phyloP scores from a whole-genome alignment of 345 rosid species.

The Firmiana major region DNA sequence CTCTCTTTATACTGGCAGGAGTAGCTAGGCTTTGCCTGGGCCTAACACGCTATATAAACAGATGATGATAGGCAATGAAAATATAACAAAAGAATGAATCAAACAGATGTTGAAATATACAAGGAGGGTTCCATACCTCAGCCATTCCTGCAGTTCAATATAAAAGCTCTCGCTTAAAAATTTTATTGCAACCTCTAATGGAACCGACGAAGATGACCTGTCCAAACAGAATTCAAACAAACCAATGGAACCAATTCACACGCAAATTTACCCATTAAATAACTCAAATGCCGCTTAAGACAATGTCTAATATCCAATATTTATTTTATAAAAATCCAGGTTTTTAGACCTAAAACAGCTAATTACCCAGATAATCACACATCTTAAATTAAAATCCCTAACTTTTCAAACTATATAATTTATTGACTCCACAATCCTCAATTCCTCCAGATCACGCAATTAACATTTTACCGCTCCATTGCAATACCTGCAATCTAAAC shows the following conservation, averaged over 20 bases:
- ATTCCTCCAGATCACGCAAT: not conserved
- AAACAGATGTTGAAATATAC: not conserved
- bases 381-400: not conserved
- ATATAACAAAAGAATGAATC: not conserved
- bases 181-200: not conserved
- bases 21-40: no score
- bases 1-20: no score
- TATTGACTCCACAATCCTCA: not conserved
- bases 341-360: not conserved
- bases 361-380: not conserved
- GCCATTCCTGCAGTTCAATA: conserved; percentile 40
- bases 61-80: not conserved
- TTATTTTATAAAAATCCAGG: not conserved
- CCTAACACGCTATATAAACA: not conserved
- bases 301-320: not conserved
- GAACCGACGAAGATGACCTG: conserved; percentile 19
- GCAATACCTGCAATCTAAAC: not conserved
- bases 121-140: conserved; percentile 43
- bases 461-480: not conserved
- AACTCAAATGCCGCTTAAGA: not conserved
- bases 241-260: not conserved
- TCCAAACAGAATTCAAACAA: not conserved
- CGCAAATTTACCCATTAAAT: no score
- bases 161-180: not conserved
- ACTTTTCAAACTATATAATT: not conserved